phyloP scores from a whole-genome alignment of 1,284 basidiomycete genomes.

The Cutaneotrichosporon spelunceum region DNA sequence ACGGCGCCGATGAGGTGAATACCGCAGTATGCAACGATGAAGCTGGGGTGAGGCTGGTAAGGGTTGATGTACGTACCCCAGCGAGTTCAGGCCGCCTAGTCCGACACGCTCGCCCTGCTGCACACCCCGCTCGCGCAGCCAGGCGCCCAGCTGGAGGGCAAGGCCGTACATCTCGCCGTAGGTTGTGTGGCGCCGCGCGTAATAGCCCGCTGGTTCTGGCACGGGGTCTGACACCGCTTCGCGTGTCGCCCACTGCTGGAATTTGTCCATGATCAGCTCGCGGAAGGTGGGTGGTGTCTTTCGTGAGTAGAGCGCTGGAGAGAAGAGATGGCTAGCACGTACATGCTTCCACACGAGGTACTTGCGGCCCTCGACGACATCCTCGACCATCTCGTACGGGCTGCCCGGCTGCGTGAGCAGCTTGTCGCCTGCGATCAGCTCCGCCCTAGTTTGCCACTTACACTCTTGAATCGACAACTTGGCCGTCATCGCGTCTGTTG shows the following conservation, averaged over 20 bases:
- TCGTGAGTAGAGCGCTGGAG: background rate
- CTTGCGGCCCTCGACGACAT: constrained; percentile 27
- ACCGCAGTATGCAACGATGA: constrained; percentile 41
- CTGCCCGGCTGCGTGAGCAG: constrained; percentile 40
- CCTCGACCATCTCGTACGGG: constrained; percentile 43
- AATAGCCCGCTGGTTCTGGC: constrained; percentile 13
- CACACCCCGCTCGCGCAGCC: constrained; percentile 34
- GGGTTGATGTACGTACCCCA: constrained; percentile 18
- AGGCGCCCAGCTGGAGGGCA: constrained; percentile 28
- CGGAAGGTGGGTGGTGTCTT: constrained; percentile 11
- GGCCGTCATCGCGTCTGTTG: background rate
- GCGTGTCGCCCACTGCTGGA: background rate
- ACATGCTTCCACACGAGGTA: constrained; percentile 43
- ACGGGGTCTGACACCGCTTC: constrained; percentile 35
- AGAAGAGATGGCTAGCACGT: constrained; percentile 10
- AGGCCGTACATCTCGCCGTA: constrained; percentile 27
- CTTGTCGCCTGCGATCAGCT: constrained; percentile 32
- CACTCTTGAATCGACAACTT: constrained; percentile 7
- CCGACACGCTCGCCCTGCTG: constrained; percentile 36
- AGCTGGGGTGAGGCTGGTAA: constrained; percentile 21
- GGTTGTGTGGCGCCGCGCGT: constrained; percentile 11
- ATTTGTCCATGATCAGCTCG: background rate
- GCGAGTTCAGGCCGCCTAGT: constrained; percentile 38
- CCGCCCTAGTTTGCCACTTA: background rate
- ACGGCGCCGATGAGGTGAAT: constrained; percentile 43